These are phyloP conservation scores for Lachancea cidri DNA, from an alignment of 805 yeast genomes.

Conservation along the genomic window DNA sequence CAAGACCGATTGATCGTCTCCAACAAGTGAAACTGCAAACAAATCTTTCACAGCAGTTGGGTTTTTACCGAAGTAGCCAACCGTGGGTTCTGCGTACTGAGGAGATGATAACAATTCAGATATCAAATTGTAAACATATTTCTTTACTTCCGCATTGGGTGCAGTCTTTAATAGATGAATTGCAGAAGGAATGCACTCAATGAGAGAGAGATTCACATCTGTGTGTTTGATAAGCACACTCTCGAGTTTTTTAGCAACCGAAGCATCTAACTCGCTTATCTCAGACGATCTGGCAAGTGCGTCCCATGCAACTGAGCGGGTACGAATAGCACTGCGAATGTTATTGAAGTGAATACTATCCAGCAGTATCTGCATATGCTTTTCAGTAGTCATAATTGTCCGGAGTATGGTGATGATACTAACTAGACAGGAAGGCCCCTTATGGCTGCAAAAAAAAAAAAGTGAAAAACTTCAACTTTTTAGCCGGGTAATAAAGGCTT, in stretches of 20 bases:
- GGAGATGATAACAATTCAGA: slow-evolving; percentile 28
- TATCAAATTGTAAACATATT: slow-evolving; percentile 28
- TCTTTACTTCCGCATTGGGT: slow-evolving; percentile 25
- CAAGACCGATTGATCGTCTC: slow-evolving; percentile 28
- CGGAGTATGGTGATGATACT: not conserved
- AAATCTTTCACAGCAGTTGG: slow-evolving; percentile 19
- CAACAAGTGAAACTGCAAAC: slow-evolving; percentile 23
- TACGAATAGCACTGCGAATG: slow-evolving; percentile 61
- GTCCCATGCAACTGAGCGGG: slow-evolving; percentile 88
- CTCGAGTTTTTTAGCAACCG: slow-evolving; percentile 32
- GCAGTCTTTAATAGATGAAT: slow-evolving; percentile 27
- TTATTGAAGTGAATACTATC: slow-evolving; percentile 67
- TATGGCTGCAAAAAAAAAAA: slow-evolving; percentile 8
- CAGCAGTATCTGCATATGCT: slow-evolving; percentile 31
- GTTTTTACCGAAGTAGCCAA: slow-evolving; percentile 19
- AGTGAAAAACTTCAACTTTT: not conserved
- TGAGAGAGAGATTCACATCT: not conserved
- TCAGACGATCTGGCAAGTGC: slow-evolving; percentile 74
- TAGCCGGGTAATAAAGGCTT: not conserved
- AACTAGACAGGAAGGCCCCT: not conserved
- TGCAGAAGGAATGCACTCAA: slow-evolving; percentile 8
- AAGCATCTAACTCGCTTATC: slow-evolving; percentile 64
- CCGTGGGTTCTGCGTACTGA: slow-evolving; percentile 15
- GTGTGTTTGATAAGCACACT: slow-evolving; percentile 20
- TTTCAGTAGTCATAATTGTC: slow-evolving; percentile 1